phyloP scores from a whole-genome alignment of 768 basidiomycete genomes.

The Boletus fagicola region DNA sequence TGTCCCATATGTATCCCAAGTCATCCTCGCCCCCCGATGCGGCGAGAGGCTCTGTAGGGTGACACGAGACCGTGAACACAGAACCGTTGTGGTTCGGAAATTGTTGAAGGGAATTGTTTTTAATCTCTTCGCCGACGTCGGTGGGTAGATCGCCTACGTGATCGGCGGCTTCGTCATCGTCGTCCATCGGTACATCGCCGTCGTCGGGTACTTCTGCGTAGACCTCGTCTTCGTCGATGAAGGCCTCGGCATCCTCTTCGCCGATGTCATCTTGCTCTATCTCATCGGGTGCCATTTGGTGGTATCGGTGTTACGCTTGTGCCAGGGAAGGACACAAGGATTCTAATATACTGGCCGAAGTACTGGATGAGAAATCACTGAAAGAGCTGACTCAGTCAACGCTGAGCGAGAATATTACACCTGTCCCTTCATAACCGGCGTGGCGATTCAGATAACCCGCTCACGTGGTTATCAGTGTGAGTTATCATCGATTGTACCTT shows the following conservation, averaged over 20 bases:
- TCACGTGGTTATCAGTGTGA: background rate
- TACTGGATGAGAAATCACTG: constrained; percentile 29
- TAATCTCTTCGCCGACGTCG: constrained; percentile 38
- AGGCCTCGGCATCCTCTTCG: constrained; percentile 54
- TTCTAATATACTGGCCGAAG: background rate
- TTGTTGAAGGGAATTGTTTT: constrained; percentile 66
- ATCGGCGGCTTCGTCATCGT: constrained; percentile 57
- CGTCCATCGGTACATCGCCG: constrained; percentile 70
- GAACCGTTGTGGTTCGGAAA: constrained; percentile 71
- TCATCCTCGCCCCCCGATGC: constrained; percentile 96
- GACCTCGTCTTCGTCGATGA: constrained; percentile 65
- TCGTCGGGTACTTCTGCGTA: constrained; percentile 63
- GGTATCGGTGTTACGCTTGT: constrained; percentile 1
- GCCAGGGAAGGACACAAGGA: background rate
- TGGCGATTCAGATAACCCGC: background rate
- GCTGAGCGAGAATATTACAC: background rate
- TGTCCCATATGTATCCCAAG: constrained; percentile 89
- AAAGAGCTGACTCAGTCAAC: background rate
- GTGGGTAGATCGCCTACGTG: constrained; percentile 43
- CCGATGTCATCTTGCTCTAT: constrained; percentile 35
- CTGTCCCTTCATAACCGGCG: background rate
- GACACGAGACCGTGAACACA: constrained; percentile 80
- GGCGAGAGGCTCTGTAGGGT: constrained; percentile 79
- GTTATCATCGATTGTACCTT: background rate
- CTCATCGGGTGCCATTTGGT: constrained; percentile 34